Evolutionary conservation across 2,329 filamentous ascomycete genomes (phyloP), one percentile per base, ranked within the genome.

Genomic region (Colletotrichum theobromicola): DNA sequence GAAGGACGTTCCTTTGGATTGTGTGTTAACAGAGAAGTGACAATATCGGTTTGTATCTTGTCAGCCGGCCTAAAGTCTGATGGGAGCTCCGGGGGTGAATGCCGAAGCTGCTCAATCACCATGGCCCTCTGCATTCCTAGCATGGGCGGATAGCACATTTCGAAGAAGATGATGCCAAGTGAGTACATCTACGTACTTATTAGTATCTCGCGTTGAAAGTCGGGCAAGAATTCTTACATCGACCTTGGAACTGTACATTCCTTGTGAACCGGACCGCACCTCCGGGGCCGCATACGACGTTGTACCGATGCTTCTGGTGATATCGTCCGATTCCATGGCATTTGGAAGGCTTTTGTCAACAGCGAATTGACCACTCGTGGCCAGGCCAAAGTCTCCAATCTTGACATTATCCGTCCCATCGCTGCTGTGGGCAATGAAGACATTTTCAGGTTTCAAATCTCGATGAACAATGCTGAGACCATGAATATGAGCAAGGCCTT

Each of bases 371-470:
- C 95, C 95, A 76, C 94, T 97, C 1, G 96, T 98, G 21, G 97
- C 97, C 42, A 99, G 88, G 6, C 97, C 97, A 83, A 99, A 98
- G 80, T 99, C 97, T 57, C 97, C 97, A 78, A 99, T 98, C 78
- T 97, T 97, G 46, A 98, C 95, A 78, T 97, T 97, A 77, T 95
- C 95, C 4, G 93, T 90, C 9, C 94, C 92, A 79, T 98, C 96
- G 4, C 87, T 82, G 28, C 89, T 87, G 50, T 88, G 87, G 42
- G 87, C 88, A 77, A 99, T 97, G 84, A 99, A 99, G 34, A 99
- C 93, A 77, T 99, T 99, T 81, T 98, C 97, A 0, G 97, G 97
- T 82, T 99, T 99, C 32, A 99, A 88, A 82, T 99, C 97, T 10
- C 97, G 93, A 82, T 99, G 97, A 16, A 98, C 97, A 77, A 99